Conservation (phyloP, 2,329 filamentous ascomycete species). For the Ramularia endophylla region DNA sequence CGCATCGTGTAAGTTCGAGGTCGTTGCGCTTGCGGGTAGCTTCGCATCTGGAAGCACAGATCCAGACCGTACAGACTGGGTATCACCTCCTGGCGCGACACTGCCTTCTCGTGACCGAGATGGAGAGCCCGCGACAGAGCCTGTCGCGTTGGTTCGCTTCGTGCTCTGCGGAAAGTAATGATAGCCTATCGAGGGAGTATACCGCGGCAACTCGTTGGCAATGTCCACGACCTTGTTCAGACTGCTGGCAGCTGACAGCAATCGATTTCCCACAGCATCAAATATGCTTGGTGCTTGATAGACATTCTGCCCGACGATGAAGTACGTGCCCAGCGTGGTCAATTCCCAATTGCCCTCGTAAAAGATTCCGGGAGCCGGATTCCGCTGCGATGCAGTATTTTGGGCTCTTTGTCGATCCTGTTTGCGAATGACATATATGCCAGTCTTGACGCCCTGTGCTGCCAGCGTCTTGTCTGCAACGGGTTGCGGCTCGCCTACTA, state of each 20-base stretch:
- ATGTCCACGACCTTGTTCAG: constrained; percentile 51
- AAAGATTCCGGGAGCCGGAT: constrained; percentile 31
- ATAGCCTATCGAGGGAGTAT: constrained; percentile 54
- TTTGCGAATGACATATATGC: constrained; percentile 57
- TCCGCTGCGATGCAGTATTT: constrained; percentile 33
- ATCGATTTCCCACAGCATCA: constrained; percentile 47
- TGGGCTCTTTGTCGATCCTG: constrained; percentile 44
- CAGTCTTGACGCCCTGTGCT: constrained; percentile 33
- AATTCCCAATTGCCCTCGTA: constrained; percentile 45
- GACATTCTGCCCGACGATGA: constrained; percentile 54
- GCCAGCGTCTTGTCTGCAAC: constrained; percentile 34
- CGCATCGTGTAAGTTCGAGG: constrained; percentile 15
- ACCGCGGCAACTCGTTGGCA: constrained; percentile 49
- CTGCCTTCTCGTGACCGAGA: constrained; percentile 41
- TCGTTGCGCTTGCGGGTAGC: constrained; percentile 11
- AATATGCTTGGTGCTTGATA: constrained; percentile 57
- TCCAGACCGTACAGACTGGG: constrained; percentile 25
- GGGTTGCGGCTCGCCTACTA: constrained; percentile 52
- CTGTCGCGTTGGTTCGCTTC: constrained; percentile 32
- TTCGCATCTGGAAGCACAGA: constrained; percentile 22
- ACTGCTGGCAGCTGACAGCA: constrained; percentile 52
- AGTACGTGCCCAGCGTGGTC: constrained; percentile 53
- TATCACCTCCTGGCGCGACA: constrained; percentile 27
- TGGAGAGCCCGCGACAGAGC: constrained; percentile 32
- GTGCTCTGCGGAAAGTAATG: constrained; percentile 45